Evolutionary conservation across 2,329 filamentous ascomycete genomes (phyloP).

Genomic region (Penicillium brasilianum): DNA sequence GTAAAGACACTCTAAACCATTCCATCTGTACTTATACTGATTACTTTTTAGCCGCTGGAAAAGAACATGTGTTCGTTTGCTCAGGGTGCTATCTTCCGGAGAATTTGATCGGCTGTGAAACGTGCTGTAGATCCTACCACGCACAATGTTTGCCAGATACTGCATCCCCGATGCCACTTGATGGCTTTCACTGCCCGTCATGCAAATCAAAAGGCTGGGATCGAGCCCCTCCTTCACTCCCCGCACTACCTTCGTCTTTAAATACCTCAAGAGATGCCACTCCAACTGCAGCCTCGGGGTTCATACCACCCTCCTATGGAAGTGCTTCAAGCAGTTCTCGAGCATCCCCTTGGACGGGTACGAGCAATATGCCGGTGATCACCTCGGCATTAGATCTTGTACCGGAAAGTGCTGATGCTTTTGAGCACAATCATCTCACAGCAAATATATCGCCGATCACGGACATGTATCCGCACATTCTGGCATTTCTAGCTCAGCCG

Average conservation of each 20-base stretch:
- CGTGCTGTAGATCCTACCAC: constrained; percentile 42
- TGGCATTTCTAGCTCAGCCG: constrained; percentile 19
- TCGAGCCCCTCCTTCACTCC: constrained; percentile 14
- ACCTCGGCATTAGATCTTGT: neutral
- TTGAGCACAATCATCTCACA: constrained; percentile 2
- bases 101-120: constrained; percentile 34
- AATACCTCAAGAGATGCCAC: neutral
- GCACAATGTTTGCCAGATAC: constrained; percentile 26
- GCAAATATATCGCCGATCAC: constrained; percentile 13
- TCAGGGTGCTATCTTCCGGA: constrained; percentile 34
- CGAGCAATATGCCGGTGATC: neutral
- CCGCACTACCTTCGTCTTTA: neutral
- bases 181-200: constrained; percentile 36
- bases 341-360: neutral
- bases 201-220: constrained; percentile 35
- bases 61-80: constrained; percentile 39
- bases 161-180: neutral
- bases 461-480: constrained; percentile 22
- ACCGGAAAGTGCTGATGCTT: constrained; percentile 2
- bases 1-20: constrained; percentile 22
- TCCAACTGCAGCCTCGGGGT: neutral
- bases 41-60: constrained; percentile 30
- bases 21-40: constrained; percentile 13
- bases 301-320: neutral
- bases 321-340: neutral